These are phyloP conservation scores for Chaetomium tenue DNA, from an alignment of 495 filamentous ascomycete species.

Conservation along the genomic window DNA sequence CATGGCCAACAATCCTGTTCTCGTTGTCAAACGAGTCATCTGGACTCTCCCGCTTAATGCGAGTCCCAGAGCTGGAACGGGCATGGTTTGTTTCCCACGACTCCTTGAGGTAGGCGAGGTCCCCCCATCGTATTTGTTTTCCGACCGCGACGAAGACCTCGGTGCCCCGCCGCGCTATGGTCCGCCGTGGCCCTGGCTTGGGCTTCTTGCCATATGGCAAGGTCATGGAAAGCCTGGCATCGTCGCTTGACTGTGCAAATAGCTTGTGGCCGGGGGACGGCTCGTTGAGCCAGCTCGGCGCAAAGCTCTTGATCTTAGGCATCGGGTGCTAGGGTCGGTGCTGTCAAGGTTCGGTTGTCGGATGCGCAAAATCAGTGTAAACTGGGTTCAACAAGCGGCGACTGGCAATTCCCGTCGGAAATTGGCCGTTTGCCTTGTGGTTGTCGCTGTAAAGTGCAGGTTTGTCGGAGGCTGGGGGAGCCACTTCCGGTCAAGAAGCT, in stretches of 20 bases:
- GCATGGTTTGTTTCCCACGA: slow-evolving; percentile 52
- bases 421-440: not conserved
- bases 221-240: slow-evolving; percentile 25
- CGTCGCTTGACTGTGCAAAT: slow-evolving; percentile 51
- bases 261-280: slow-evolving; percentile 71
- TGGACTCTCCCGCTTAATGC: slow-evolving; percentile 38
- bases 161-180: slow-evolving; percentile 69
- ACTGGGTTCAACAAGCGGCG: not conserved
- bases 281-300: slow-evolving; percentile 76
- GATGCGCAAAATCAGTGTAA: not conserved
- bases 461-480: slow-evolving; percentile 14
- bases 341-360: not conserved
- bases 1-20: slow-evolving; percentile 26
- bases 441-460: slow-evolving; percentile 8
- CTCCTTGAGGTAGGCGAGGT: slow-evolving; percentile 71
- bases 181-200: slow-evolving; percentile 59
- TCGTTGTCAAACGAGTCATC: slow-evolving; percentile 36
- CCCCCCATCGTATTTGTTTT: slow-evolving; percentile 83
- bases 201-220: slow-evolving; percentile 39
- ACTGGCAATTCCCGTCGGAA: not conserved
- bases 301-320: slow-evolving; percentile 77
- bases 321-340: slow-evolving; percentile 43
- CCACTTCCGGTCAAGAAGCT: not conserved
- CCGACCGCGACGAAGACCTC: slow-evolving; percentile 82
- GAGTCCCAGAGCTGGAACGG: slow-evolving; percentile 17